phyloP scores from a whole-genome alignment of 2,329 filamentous ascomycete species.

The Pseudocercospora ulei region DNA sequence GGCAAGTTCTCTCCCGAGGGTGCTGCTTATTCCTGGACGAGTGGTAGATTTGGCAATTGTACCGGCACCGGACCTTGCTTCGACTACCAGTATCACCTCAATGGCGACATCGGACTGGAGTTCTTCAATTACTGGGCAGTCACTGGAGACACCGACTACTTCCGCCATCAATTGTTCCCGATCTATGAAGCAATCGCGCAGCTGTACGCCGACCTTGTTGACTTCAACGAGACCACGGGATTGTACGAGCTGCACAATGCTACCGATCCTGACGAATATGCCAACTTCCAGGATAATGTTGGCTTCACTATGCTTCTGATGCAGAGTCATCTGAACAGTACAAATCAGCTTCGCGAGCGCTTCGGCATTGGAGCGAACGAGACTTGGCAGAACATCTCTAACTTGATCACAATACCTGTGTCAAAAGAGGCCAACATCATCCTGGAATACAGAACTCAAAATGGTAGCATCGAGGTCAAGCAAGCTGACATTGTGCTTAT shows the following conservation, averaged over 20 bases:
- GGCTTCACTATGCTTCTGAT: slow-evolving; percentile 59
- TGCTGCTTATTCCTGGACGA: slow-evolving; percentile 59
- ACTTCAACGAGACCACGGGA: slow-evolving; percentile 49
- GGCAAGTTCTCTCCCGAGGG: slow-evolving; percentile 48
- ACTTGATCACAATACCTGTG: slow-evolving; percentile 49
- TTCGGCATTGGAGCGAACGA: slow-evolving; percentile 49
- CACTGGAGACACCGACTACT: slow-evolving; percentile 50
- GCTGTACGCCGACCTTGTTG: slow-evolving; percentile 52
- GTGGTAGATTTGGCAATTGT: slow-evolving; percentile 58
- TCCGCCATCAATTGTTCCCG: slow-evolving; percentile 49
- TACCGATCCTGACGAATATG: slow-evolving; percentile 64
- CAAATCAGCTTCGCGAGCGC: slow-evolving; percentile 49
- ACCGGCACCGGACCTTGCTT: slow-evolving; percentile 53
- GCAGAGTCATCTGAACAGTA: slow-evolving; percentile 47
- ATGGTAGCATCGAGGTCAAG: slow-evolving; percentile 56
- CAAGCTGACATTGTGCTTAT: slow-evolving; percentile 61
- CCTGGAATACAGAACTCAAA: slow-evolving; percentile 57
- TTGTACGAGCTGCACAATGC: slow-evolving; percentile 50
- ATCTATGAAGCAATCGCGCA: slow-evolving; percentile 56
- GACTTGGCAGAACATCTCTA: slow-evolving; percentile 50
- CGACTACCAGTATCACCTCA: slow-evolving; percentile 63
- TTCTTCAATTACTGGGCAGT: slow-evolving; percentile 53
- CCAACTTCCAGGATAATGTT: slow-evolving; percentile 56
- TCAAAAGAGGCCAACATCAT: slow-evolving; percentile 50
- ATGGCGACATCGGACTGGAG: slow-evolving; percentile 57